Percentiles rank a stretch among this genome's conserved stretches.
These are phyloP conservation scores for Astragalus glycyphyllos DNA, from an alignment of 306 rosid species.

Conservation along the genomic window DNA sequence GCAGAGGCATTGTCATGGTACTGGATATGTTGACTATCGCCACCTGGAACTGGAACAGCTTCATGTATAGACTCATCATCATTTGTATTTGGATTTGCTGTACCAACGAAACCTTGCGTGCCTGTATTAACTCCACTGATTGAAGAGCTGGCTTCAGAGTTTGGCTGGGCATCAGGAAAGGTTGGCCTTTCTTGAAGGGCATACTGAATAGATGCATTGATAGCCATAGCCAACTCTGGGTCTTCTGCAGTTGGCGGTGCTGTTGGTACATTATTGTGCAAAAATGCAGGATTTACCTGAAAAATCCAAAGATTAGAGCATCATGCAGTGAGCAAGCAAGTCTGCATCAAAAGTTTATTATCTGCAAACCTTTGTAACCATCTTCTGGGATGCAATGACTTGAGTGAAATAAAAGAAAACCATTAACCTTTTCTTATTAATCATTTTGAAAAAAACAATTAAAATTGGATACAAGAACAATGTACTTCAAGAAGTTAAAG, in stretches of 20 bases:
- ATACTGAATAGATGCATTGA: conserved; percentile 73
- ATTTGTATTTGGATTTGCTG: conserved; percentile 43
- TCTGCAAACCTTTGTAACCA: conserved; percentile 7
- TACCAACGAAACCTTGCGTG: conserved; percentile 51
- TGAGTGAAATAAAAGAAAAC: not conserved
- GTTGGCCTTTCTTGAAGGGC: conserved; percentile 64
- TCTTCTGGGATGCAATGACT: conserved; percentile 20
- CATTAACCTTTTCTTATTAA: not conserved
- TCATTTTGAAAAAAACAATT: conserved; percentile 23
- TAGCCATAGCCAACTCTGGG: conserved; percentile 69
- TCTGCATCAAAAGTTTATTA: conserved; percentile 18
- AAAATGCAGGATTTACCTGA: conserved; percentile 75
- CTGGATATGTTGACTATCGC: conserved; percentile 41
- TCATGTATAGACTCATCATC: conserved; percentile 46
- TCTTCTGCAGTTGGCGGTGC: conserved; percentile 84
- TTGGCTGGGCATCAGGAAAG: conserved; percentile 49
- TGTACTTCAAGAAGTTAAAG: not conserved
- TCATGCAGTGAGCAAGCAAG: conserved; percentile 31
- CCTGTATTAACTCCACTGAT: conserved; percentile 37
- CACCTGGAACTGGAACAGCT: conserved; percentile 41
- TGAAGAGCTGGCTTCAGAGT: conserved; percentile 70
- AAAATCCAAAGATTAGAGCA: conserved; percentile 35
- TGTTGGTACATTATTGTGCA: conserved; percentile 66
- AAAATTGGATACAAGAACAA: conserved; percentile 15
- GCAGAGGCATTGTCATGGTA: conserved; percentile 39